Evolutionary conservation across 2,329 filamentous ascomycete species (phyloP).

Genomic region (Penicillium hesseltinei): DNA sequence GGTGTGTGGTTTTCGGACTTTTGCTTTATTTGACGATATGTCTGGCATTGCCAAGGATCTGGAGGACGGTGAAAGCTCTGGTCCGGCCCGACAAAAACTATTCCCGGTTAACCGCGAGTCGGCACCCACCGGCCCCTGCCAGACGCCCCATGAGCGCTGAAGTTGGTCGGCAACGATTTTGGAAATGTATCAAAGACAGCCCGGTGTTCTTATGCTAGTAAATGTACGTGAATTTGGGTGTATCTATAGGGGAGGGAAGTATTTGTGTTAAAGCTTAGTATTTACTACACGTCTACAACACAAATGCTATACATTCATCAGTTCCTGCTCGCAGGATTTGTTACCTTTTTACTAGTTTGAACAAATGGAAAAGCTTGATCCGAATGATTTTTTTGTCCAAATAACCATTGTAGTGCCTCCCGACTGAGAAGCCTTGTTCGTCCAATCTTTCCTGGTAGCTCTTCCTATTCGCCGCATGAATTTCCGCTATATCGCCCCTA

Average conservation of each 20-base stretch:
- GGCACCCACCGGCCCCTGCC: constrained; percentile 9
- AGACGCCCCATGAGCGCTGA: not conserved
- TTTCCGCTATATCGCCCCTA: not conserved
- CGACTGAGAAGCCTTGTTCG: too few species aligned
- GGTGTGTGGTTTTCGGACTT: constrained; percentile 15
- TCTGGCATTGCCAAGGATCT: constrained; percentile 18
- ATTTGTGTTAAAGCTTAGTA: not conserved
- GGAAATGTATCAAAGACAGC: not conserved
- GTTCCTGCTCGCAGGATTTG: not conserved
- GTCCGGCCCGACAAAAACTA: not conserved
- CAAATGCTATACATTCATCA: not conserved
- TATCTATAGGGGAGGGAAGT: not conserved
- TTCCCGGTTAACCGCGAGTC: constrained; percentile 7
- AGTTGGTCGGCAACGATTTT: not conserved
- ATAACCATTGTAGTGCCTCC: not conserved
- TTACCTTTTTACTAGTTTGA: not conserved
- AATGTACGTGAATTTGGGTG: not conserved
- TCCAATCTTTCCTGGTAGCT: not conserved
- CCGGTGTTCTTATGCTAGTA: not conserved
- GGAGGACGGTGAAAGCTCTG: constrained; percentile 4
- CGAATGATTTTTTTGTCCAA: not conserved
- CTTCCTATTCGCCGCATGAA: not conserved
- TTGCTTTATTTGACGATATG: constrained; percentile 12
- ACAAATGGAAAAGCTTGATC: not conserved
- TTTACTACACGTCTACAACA: not conserved